These are phyloP conservation scores for Pseudopediastrum boryanum DNA, from an alignment of 139 green algal genomes.

Conservation along the genomic window DNA sequence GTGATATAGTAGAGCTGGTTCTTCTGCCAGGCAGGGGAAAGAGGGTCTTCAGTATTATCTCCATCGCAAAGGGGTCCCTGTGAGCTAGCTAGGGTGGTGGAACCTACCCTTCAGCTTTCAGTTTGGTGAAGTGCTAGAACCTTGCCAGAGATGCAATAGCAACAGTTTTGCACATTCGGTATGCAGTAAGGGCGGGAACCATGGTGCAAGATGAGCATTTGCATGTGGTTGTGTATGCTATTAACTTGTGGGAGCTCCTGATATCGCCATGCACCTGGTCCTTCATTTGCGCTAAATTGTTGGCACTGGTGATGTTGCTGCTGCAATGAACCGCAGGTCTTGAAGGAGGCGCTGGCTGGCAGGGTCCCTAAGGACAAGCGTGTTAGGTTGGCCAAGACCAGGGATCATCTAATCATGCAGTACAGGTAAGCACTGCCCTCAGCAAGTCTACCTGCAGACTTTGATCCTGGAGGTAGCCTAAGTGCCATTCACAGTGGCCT, in stretches of 20 bases:
- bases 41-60: neutral
- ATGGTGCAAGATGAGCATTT: no score
- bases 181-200: no score
- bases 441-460: no score
- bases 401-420: constrained; percentile 58
- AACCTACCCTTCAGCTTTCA: neutral
- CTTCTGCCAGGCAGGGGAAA: no score
- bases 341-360: constrained; percentile 51
- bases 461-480: no score
- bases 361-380: constrained; percentile 40
- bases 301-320: neutral
- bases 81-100: neutral
- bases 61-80: neutral
- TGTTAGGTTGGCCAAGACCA: constrained; percentile 56
- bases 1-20: no score
- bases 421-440: no score
- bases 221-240: no score
- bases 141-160: neutral
- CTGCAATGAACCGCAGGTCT: constrained; percentile 19
- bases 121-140: neutral
- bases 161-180: neutral
- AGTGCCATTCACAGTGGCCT: no score
- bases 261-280: no score
- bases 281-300: neutral
- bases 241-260: no score